Base-by-base conservation (phyloP, 352 stramenopile genomes). In the Globisporangium cystogenes region DNA sequence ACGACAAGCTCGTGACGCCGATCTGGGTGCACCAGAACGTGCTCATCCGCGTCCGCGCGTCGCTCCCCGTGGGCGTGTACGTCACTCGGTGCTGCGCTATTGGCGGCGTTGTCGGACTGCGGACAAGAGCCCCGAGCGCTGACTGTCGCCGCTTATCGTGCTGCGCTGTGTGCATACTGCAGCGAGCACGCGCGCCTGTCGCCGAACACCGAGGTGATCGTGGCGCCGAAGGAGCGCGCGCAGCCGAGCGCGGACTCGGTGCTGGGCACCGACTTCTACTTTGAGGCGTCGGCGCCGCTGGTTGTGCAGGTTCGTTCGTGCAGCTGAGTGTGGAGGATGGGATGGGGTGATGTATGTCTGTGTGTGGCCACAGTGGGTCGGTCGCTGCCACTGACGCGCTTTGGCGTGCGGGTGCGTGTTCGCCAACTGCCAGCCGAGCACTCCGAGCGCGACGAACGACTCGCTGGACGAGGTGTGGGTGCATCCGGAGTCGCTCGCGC, bases 1-100 rank as follows among this genome's bases (percentile, higher is more conserved):
- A 93, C 61, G 72, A 93, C 56, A 86, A 86, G 52, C 85, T 90
- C 70, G 70, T 91, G 53, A 87, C 70, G 50, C 83, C 87, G 4
- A 89, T 91, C 52, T 89, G 77, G 72, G 70, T 93, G 48, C 86
- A 90, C 37, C 72, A 88, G 45, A 83, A 87, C 60, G 76, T 81
- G 18, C 62, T 93, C 23, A 87, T 93, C 50, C 80, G 75, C 39
- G 69, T 93, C 29, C 65, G 70, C 6, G 72, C 72, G 21, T 72
- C 70, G 8, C 70, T 93, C 1, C 70, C 79, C 7, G 54, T 73
- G 40, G 79, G 82, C 63, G 77, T 89, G 82, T 93, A 68, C 52
- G 78, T 69, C 10, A 18, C 24, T 39, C 24, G 16, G 8, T 27
- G 4, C 12, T 39, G 33, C 31, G 7, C 6, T 8, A 4, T 42